Conservation (phyloP, 169 alveolate species). For the Besnoitia besnoiti region DNA sequence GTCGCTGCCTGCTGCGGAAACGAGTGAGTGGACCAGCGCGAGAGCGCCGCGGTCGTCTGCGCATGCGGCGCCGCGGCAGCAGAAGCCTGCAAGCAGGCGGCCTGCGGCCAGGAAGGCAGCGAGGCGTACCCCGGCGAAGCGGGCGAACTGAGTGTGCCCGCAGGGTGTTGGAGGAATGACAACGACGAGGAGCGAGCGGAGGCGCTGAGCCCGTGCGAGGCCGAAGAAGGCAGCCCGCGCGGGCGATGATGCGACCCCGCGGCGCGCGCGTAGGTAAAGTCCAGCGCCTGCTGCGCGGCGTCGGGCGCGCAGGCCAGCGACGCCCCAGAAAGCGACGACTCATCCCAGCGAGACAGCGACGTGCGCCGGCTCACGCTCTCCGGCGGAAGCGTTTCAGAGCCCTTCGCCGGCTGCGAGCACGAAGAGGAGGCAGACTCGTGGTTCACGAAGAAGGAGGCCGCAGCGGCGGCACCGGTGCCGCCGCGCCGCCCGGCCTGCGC, state of each 20-base stretch:
- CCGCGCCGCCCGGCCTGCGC: no score
- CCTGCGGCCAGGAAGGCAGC: neutral
- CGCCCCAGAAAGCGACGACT: neutral
- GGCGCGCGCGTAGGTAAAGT: conserved; percentile 3
- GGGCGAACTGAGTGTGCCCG: neutral
- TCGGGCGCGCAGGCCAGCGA: neutral
- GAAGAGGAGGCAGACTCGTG: no score
- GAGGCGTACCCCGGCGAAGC: neutral
- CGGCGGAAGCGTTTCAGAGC: no score
- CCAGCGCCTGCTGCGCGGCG: neutral
- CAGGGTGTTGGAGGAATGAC: no score
- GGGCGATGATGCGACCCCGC: neutral
- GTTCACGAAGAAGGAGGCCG: no score
- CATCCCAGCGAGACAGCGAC: no score
- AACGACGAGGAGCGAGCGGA: no score
- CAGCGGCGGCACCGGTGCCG: no score
- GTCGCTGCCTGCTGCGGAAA: neutral
- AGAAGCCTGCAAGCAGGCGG: no score
- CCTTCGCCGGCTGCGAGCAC: no score
- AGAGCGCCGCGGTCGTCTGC: neutral
- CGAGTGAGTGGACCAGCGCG: neutral
- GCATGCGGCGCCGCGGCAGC: no score
- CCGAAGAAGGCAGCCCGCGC: neutral
- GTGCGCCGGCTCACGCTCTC: no score
- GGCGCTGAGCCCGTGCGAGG: neutral